Percentiles rank a stretch among this genome's conserved stretches.
phyloP scores from a whole-genome alignment of 345 rosid genomes.

The Boechera stricta region DNA sequence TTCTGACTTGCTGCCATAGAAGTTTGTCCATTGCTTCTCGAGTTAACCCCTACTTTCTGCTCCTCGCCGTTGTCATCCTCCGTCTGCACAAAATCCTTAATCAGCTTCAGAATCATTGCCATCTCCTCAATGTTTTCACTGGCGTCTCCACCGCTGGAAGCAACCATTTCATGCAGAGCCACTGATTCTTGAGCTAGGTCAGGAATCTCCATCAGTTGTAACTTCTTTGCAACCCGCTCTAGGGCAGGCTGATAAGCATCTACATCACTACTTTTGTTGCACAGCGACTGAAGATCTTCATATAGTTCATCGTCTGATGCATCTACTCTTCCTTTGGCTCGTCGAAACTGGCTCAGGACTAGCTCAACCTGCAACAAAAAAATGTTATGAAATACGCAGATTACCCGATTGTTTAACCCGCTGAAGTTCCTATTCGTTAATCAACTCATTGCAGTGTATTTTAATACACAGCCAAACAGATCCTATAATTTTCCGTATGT shows the following conservation, averaged over 20 bases:
- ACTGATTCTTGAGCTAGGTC: constrained; percentile 90
- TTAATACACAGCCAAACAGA: background rate
- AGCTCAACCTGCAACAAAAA: constrained; percentile 73
- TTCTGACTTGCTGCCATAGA: constrained; percentile 63
- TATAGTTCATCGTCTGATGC: constrained; percentile 62
- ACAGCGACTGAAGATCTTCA: constrained; percentile 68
- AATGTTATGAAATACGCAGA: constrained; percentile 7
- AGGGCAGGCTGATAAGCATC: constrained; percentile 58
- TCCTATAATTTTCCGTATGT: background rate
- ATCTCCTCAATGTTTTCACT: constrained; percentile 83
- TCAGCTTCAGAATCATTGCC: constrained; percentile 75
- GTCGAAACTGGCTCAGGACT: constrained; percentile 80
- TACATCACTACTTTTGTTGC: constrained; percentile 57
- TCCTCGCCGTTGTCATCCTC: constrained; percentile 57
- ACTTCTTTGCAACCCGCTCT: constrained; percentile 68
- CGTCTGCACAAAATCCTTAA: constrained; percentile 88
- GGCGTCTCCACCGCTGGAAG: constrained; percentile 69
- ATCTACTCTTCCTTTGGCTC: constrained; percentile 89
- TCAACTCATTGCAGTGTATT: background rate
- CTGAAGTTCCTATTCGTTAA: background rate
- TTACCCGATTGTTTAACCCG: constrained; percentile 1
- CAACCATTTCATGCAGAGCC: constrained; percentile 89
- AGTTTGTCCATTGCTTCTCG: constrained; percentile 63
- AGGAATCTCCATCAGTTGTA: constrained; percentile 71
- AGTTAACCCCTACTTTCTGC: constrained; percentile 42